Evolutionary conservation across 768 basidiomycete species (phyloP).

Genomic region (Termitomyces sp.): DNA sequence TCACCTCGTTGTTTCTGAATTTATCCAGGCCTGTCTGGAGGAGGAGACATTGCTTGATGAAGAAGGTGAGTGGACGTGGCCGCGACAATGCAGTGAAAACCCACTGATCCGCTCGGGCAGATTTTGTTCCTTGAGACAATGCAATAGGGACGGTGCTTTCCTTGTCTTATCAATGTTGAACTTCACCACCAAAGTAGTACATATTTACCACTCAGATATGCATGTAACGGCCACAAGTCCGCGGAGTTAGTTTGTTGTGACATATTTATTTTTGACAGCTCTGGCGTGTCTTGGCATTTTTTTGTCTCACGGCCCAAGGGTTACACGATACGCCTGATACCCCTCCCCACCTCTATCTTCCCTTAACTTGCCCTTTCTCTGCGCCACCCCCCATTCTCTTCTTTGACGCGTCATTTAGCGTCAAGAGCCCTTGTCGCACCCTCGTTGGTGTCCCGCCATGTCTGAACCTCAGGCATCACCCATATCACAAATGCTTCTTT

Average conservation of each 20-base stretch:
- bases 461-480: conserved; percentile 48
- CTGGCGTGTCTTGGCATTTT: conserved; percentile 11
- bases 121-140: conserved; percentile 20
- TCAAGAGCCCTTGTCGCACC: neutral
- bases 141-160: neutral
- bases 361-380: neutral
- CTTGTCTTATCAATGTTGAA: neutral
- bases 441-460: conserved; percentile 24
- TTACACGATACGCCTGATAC: conserved; percentile 6
- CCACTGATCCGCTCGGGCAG: conserved; percentile 9
- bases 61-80: conserved; percentile 51
- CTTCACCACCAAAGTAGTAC: neutral
- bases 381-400: neutral
- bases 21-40: conserved; percentile 73
- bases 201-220: neutral
- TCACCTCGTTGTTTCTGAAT: conserved; percentile 73
- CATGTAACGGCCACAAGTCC: neutral
- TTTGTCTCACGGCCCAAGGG: conserved; percentile 4
- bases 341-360: neutral
- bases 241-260: conserved; percentile 2
- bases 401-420: conserved; percentile 5
- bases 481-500: conserved; percentile 65
- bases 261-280: conserved; percentile 6
- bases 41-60: conserved; percentile 81
- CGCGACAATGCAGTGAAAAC: neutral